Evolutionary conservation across 257 asterid genomes (phyloP).

Genomic region (Galeopsis tetrahit): DNA sequence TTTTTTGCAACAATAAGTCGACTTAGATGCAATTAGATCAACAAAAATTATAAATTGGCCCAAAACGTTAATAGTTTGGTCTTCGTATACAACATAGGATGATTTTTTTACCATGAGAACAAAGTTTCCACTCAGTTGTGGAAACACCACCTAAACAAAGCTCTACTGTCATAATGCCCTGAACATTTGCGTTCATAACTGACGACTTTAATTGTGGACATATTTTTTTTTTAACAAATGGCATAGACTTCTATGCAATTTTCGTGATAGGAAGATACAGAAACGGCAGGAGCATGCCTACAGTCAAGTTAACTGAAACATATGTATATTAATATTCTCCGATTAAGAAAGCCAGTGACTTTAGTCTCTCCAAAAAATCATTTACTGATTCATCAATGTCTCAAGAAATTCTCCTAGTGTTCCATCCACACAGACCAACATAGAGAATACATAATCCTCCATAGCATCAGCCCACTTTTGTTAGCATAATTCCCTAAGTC

Average conservation of each 20-base stretch:
- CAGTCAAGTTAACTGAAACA: neutral
- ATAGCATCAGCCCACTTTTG: too few relatives aligned
- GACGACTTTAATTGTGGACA: too few relatives aligned
- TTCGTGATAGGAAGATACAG: neutral
- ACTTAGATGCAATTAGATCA: neutral
- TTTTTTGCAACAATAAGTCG: slow-evolving; percentile 1
- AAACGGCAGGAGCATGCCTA: slow-evolving; percentile 10
- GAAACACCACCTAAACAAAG: neutral
- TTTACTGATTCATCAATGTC: neutral
- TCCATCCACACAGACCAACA: neutral
- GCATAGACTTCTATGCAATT: neutral
- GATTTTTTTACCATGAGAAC: neutral
- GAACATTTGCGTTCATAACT: neutral
- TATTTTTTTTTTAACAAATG: too few relatives aligned
- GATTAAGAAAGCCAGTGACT: neutral
- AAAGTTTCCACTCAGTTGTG: neutral
- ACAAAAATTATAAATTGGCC: neutral
- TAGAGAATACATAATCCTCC: neutral
- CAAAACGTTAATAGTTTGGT: neutral
- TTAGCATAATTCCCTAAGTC: neutral
- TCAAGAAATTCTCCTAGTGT: neutral
- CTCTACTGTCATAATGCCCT: neutral
- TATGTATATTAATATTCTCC: neutral
- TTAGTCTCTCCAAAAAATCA: neutral
- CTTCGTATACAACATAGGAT: neutral